Evolutionary conservation across 495 filamentous ascomycete species (phyloP).

Genomic region (Collariella sp.): DNA sequence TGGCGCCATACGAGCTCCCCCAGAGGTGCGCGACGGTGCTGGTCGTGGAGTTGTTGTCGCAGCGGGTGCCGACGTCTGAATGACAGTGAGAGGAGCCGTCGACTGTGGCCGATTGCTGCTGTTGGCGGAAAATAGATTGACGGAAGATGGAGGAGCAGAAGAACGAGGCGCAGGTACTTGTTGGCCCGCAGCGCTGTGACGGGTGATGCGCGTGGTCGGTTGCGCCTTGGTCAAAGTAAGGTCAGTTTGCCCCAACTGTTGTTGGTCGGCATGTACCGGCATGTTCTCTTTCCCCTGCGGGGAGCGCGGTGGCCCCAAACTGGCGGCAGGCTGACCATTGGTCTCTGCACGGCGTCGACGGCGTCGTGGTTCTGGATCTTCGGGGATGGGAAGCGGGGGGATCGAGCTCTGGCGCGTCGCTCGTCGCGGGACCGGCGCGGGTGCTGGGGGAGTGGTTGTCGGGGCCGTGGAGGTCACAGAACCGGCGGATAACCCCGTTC

Average conservation of each 20-base stretch:
- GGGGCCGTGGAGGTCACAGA: background rate
- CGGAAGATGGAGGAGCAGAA: background rate
- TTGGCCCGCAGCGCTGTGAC: slow-evolving; percentile 12
- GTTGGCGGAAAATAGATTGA: background rate
- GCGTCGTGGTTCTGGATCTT: slow-evolving; percentile 31
- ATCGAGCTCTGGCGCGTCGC: slow-evolving; percentile 37
- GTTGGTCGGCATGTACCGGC: slow-evolving; percentile 14
- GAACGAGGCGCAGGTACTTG: background rate
- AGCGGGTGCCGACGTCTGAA: too few species aligned
- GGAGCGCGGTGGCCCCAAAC: background rate
- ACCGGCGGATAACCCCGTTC: background rate
- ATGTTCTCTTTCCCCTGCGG: slow-evolving; percentile 27
- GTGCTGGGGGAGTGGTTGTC: background rate
- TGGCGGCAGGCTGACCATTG: slow-evolving; percentile 4
- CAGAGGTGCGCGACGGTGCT: background rate
- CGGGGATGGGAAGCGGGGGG: slow-evolving; percentile 21
- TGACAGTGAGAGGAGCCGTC: too few species aligned
- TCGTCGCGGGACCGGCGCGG: slow-evolving; percentile 23
- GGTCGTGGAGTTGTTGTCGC: too few species aligned
- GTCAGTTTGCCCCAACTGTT: background rate
- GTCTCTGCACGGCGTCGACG: slow-evolving; percentile 25
- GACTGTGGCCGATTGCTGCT: too few species aligned
- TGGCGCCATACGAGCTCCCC: background rate
- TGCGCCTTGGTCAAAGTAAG: background rate
- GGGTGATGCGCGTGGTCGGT: slow-evolving; percentile 15